Evolutionary conservation across 148 eudicot species (phyloP).

Genomic region (Rhododendron ferrugineum): DNA sequence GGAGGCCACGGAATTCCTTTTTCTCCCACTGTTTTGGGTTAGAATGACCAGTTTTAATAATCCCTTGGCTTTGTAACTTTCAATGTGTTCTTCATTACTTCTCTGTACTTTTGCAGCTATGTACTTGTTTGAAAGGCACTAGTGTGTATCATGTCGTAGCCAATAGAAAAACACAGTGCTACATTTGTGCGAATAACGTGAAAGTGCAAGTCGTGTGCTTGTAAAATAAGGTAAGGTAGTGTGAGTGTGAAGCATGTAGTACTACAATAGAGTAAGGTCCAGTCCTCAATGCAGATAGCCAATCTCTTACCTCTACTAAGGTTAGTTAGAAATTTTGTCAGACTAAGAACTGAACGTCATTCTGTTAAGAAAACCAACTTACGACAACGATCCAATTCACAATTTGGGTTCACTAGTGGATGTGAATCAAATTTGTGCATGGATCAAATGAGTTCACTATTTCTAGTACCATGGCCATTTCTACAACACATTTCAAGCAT

Average conservation of each 20-base stretch:
- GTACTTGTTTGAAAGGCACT: not conserved
- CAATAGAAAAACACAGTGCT: not conserved
- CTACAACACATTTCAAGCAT: not conserved
- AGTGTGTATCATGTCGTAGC: not conserved
- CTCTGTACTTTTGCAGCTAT: not conserved
- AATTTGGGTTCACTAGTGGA: too few relatives aligned
- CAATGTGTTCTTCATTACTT: not conserved
- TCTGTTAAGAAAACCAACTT: too few relatives aligned
- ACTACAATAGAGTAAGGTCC: too few relatives aligned
- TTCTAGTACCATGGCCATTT: not conserved
- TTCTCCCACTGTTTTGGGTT: not conserved
- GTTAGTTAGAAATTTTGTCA: too few relatives aligned
- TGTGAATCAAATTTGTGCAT: too few relatives aligned
- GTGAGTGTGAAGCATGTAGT: too few relatives aligned
- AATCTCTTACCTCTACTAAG: too few relatives aligned
- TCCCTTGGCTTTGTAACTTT: not conserved
- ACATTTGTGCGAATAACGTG: not conserved
- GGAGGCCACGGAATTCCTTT: not conserved
- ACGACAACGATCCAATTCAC: too few relatives aligned
- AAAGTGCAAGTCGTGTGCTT: not conserved
- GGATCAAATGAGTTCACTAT: too few relatives aligned
- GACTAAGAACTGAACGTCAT: too few relatives aligned
- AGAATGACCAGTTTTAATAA: not conserved
- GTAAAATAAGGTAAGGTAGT: too few relatives aligned
- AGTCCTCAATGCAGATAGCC: too few relatives aligned